A percentile compares a stretch with the other conserved stretches of the same genome.
phyloP scores from a whole-genome alignment of 768 basidiomycete species.

The Udeniomyces megalosporus region DNA sequence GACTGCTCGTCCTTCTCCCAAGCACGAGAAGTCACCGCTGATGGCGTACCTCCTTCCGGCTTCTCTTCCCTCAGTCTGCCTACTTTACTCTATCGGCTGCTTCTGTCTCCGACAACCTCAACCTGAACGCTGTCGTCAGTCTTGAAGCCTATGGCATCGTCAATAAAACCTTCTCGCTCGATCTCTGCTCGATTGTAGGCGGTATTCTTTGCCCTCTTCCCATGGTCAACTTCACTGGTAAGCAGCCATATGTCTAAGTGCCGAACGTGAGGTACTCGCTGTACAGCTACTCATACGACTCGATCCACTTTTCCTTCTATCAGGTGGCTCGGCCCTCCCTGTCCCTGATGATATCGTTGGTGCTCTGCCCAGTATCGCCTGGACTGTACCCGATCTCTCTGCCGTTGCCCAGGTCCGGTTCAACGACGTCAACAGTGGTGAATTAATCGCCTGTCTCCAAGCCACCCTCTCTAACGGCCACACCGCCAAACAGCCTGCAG shows the following conservation, averaged over 20 bases:
- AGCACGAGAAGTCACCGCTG: background rate
- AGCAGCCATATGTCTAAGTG: constrained; percentile 7
- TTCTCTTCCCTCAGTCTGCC: constrained; percentile 38
- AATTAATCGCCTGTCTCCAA: constrained; percentile 74
- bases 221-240: constrained; percentile 71
- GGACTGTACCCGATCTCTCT: constrained; percentile 75
- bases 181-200: constrained; percentile 61
- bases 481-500: constrained; percentile 56
- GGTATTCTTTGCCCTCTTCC: constrained; percentile 70
- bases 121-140: constrained; percentile 63
- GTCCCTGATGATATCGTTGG: constrained; percentile 33
- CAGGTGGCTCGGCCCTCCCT: constrained; percentile 24
- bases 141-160: constrained; percentile 77
- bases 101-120: constrained; percentile 50
- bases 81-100: constrained; percentile 74
- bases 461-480: constrained; percentile 82
- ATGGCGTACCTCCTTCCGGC: background rate
- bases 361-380: constrained; percentile 50
- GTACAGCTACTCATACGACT: background rate
- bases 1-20: background rate
- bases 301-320: background rate
- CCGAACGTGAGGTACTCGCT: background rate
- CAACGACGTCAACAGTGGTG: constrained; percentile 48
- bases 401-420: constrained; percentile 69
- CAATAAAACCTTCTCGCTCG: constrained; percentile 65